Evolutionary conservation across 345 rosid genomes (phyloP).

Genomic region (Durio zibethinus): DNA sequence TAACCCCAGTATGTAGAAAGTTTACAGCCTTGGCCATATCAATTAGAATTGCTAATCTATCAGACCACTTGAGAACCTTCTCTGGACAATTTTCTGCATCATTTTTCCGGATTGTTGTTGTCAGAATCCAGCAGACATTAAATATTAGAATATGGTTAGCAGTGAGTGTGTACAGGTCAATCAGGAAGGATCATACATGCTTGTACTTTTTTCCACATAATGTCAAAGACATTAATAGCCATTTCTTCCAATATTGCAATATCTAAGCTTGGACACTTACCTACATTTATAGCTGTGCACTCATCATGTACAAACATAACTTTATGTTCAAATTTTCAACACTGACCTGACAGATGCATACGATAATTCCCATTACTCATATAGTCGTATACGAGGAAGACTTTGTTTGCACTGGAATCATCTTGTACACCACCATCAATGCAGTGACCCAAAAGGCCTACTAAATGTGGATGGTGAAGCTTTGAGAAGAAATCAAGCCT

Average conservation of each 20-base stretch:
- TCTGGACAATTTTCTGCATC: conserved; percentile 60
- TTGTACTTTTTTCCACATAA: too few species aligned
- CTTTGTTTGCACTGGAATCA: conserved; percentile 41
- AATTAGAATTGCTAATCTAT: conserved; percentile 71
- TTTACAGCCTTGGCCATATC: conserved; percentile 93
- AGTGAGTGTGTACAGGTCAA: background rate
- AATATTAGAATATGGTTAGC: background rate
- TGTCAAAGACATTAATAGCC: too few species aligned
- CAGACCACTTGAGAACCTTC: conserved; percentile 81
- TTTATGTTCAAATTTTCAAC: conserved; percentile 4
- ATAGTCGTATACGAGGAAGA: conserved; percentile 80
- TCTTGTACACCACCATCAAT: conserved; percentile 44
- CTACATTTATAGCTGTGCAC: background rate
- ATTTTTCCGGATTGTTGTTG: background rate
- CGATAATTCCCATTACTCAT: conserved; percentile 64
- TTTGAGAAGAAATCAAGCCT: conserved; percentile 75
- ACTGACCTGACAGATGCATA: conserved; percentile 71
- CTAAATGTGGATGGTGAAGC: conserved; percentile 93
- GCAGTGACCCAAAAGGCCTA: conserved; percentile 83
- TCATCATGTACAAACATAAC: background rate
- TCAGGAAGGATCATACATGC: background rate
- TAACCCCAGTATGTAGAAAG: conserved; percentile 81
- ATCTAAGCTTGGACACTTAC: background rate
- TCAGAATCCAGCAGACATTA: background rate
- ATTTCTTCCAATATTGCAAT: background rate